A percentile compares a stretch with the other conserved stretches of the same genome.
Conservation (phyloP, 306 rosid genomes). For the Corylus heterophylla region DNA sequence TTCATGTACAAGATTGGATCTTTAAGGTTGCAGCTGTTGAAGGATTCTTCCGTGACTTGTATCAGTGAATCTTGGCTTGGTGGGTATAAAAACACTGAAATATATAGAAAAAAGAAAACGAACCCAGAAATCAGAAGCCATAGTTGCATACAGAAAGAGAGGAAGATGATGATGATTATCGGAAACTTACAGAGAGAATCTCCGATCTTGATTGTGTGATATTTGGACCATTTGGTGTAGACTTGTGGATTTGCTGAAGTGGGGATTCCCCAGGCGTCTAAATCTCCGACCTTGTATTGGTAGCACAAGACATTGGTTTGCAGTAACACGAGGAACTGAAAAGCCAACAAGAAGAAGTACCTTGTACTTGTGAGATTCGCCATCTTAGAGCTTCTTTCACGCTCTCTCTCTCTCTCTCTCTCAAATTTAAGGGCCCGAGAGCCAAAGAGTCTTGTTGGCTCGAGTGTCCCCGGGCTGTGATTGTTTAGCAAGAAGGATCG, state of each 20-base stretch:
- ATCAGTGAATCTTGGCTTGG: constrained; percentile 95
- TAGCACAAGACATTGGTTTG: constrained; percentile 52
- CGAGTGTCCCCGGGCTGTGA: constrained; percentile 5
- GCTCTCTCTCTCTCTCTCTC: constrained; percentile 7
- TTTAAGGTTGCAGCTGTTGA: constrained; percentile 66
- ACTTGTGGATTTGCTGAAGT: constrained; percentile 59
- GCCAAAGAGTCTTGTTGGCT: constrained; percentile 21
- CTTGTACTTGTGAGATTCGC: constrained; percentile 27
- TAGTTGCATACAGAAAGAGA: neutral
- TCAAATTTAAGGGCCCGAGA: constrained; percentile 21
- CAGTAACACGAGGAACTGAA: constrained; percentile 39
- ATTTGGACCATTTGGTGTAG: constrained; percentile 75
- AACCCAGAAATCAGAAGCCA: neutral
- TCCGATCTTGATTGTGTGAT: constrained; percentile 63
- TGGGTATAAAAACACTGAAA: constrained; percentile 83
- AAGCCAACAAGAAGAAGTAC: constrained; percentile 14
- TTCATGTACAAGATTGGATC: constrained; percentile 73
- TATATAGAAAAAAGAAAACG: neutral
- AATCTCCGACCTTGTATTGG: constrained; percentile 91
- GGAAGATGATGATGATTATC: neutral
- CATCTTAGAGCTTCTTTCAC: constrained; percentile 28
- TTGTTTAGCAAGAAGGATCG: neutral
- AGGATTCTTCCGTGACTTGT: constrained; percentile 67
- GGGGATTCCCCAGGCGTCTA: constrained; percentile 83
- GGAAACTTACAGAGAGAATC: constrained; percentile 81